A percentile compares a stretch with the other conserved stretches of the same genome.
Evolutionary conservation across 163 green algal genomes (phyloP).

Genomic region (Volvox carteri): DNA sequence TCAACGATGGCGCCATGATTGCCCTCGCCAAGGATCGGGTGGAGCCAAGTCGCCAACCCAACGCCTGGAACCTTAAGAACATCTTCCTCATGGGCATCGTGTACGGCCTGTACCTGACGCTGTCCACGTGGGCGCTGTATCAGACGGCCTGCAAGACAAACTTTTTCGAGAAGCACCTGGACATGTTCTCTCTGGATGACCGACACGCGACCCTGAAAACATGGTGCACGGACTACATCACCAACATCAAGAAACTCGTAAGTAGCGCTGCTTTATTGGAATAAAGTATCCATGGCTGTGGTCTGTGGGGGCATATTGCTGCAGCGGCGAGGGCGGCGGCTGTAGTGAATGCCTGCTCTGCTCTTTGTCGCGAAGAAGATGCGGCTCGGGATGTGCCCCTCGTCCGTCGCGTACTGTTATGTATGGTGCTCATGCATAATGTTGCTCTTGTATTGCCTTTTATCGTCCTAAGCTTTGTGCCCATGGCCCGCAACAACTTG

Average conservation of each 20-base stretch:
- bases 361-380: too few relatives aligned
- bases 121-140: slow-evolving; percentile 83
- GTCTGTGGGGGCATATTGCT: too few relatives aligned
- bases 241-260: neutral
- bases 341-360: too few relatives aligned
- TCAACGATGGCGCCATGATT: slow-evolving; percentile 95
- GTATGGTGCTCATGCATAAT: too few relatives aligned
- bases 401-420: too few relatives aligned
- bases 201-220: slow-evolving; percentile 37
- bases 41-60: slow-evolving; percentile 74
- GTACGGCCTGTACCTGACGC: slow-evolving; percentile 89
- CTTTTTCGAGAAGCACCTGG: slow-evolving; percentile 78
- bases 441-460: too few relatives aligned
- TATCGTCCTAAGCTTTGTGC: too few relatives aligned
- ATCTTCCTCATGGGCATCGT: slow-evolving; percentile 90
- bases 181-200: slow-evolving; percentile 76
- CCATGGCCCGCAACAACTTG: too few relatives aligned
- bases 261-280: too few relatives aligned
- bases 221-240: slow-evolving; percentile 65
- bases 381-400: too few relatives aligned
- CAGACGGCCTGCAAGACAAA: slow-evolving; percentile 72
- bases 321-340: too few relatives aligned
- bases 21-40: slow-evolving; percentile 89
- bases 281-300: too few relatives aligned
- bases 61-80: slow-evolving; percentile 85